phyloP scores from a whole-genome alignment of 1,284 basidiomycete species.

The Tilletiopsis washingtonensis region DNA sequence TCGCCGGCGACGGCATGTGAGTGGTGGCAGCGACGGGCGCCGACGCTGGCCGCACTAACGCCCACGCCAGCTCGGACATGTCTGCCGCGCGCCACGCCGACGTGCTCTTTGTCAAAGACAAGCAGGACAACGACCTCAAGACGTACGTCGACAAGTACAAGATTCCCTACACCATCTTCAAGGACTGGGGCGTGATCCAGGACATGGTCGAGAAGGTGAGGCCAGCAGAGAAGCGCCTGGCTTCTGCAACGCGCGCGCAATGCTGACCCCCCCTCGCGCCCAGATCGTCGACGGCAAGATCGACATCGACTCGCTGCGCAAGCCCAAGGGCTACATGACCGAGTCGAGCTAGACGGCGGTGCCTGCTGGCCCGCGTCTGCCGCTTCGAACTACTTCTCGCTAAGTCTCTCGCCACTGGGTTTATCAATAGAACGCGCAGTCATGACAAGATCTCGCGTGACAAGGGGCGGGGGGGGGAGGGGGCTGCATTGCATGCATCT shows the following conservation, averaged over 20 bases:
- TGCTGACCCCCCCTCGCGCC: not conserved
- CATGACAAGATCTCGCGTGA: too few species aligned
- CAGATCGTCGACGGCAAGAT: slow-evolving; percentile 23
- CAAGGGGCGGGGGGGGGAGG: too few species aligned
- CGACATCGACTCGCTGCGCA: slow-evolving; percentile 13
- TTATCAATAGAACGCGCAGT: too few species aligned
- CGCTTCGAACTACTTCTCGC: too few species aligned
- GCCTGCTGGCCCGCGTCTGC: too few species aligned
- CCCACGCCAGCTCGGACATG: slow-evolving; percentile 36
- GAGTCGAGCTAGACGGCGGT: too few species aligned
- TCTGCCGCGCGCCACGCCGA: slow-evolving; percentile 46
- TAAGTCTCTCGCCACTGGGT: too few species aligned
- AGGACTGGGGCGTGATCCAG: slow-evolving; percentile 43
- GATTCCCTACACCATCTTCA: slow-evolving; percentile 43
- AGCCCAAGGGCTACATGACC: slow-evolving; percentile 1
- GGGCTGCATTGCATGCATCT: too few species aligned
- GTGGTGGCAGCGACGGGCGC: not conserved
- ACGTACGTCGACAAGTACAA: slow-evolving; percentile 41
- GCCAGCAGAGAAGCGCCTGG: not conserved
- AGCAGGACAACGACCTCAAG: slow-evolving; percentile 46
- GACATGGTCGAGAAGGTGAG: slow-evolving; percentile 25
- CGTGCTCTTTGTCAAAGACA: slow-evolving; percentile 46
- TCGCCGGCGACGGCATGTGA: slow-evolving; percentile 44
- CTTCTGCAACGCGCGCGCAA: not conserved
- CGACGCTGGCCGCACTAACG: not conserved